These are phyloP conservation scores for Phytopythium montanum DNA, from an alignment of 352 stramenopile species.

Conservation along the genomic window DNA sequence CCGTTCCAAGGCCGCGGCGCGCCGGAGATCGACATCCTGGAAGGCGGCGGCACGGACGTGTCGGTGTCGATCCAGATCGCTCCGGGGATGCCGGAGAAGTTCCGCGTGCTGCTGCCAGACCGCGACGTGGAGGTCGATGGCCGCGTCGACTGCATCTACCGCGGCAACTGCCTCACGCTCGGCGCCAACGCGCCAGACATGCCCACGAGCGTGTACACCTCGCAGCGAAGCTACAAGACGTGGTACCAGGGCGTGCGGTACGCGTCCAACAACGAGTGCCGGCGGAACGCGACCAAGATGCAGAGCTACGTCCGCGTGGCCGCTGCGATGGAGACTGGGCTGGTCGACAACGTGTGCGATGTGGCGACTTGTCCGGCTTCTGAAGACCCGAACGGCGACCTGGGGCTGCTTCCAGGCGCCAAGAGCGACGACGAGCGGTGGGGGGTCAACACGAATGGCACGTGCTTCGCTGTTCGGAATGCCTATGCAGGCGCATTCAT, in stretches of 20 bases:
- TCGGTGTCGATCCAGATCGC: conserved; percentile 69
- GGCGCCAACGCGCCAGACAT: conserved; percentile 48
- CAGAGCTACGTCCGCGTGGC: conserved; percentile 25
- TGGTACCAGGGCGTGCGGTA: conserved; percentile 72
- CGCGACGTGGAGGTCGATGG: conserved; percentile 7
- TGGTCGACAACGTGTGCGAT: conserved; percentile 38
- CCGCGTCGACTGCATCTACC: conserved; percentile 47
- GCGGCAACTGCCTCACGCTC: conserved; percentile 29
- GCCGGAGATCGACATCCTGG: conserved; percentile 94
- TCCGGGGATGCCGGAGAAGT: conserved; percentile 50
- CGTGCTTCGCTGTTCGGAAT: conserved; percentile 42
- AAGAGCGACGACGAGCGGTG: conserved; percentile 15
- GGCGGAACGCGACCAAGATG: conserved; percentile 16
- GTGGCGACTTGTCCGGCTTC: conserved; percentile 34
- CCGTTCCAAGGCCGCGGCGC: conserved; percentile 77
- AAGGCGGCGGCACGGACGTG: conserved; percentile 73
- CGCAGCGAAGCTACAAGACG: conserved; percentile 35
- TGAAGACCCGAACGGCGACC: conserved; percentile 31
- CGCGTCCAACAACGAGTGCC: conserved; percentile 54
- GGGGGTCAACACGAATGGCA: conserved; percentile 45
- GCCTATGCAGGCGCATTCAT: conserved; percentile 47
- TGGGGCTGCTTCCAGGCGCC: conserved; percentile 22
- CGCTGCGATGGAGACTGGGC: conserved; percentile 17
- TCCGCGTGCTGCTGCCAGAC: conserved; percentile 33
- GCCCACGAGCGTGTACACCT: conserved; percentile 34